phyloP scores from a whole-genome alignment of 148 eudicot species.

The Heliamphora exappendiculata region DNA sequence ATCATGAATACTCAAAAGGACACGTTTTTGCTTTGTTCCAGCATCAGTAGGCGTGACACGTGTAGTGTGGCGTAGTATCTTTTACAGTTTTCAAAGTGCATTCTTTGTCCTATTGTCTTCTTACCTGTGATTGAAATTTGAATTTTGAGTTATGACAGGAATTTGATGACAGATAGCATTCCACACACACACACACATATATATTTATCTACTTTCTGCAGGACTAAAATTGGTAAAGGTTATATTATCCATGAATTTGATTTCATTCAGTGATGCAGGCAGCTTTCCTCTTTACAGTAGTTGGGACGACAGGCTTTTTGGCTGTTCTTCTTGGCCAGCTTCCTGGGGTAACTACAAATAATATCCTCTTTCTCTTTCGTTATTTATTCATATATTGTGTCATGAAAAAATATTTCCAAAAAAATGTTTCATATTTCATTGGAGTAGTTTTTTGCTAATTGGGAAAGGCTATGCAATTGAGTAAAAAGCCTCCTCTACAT shows the following conservation, averaged over 20 bases:
- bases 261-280: constrained; percentile 88
- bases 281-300: constrained; percentile 86
- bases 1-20: neutral
- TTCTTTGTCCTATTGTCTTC: neutral
- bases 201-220: neutral
- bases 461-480: neutral
- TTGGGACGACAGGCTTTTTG: constrained; percentile 76
- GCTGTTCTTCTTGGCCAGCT: constrained; percentile 90
- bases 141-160: neutral
- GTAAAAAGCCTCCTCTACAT: neutral
- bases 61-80: neutral
- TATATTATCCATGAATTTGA: constrained; percentile 37
- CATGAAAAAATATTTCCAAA: neutral
- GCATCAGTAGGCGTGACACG: neutral
- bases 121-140: neutral
- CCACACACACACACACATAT: too few relatives aligned
- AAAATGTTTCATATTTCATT: neutral
- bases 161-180: too few relatives aligned
- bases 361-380: neutral
- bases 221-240: neutral
- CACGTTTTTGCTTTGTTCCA: neutral
- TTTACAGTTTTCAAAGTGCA: neutral
- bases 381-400: neutral
- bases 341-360: constrained; percentile 71
- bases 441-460: neutral